Percentiles rank a stretch among this genome's conserved stretches.
Conservation (phyloP, 495 filamentous ascomycete genomes). For the Neurospora pannonica region DNA sequence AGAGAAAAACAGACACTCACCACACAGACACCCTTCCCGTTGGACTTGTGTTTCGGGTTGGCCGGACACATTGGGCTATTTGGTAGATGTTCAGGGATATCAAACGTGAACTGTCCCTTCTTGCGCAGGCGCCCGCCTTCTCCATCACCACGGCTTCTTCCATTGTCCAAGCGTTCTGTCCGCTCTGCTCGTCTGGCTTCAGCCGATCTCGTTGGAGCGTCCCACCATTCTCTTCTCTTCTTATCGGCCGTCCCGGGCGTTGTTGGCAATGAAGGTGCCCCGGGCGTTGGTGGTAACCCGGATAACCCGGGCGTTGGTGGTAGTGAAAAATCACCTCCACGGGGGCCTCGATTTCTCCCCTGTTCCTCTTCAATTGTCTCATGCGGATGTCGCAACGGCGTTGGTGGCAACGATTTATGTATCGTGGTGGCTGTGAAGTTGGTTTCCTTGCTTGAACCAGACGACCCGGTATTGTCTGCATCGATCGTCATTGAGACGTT, state of each 20-base stretch:
- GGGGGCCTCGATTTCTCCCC: background rate
- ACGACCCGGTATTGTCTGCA: background rate
- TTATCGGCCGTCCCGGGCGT: background rate
- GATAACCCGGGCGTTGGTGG: background rate
- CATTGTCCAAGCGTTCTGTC: background rate
- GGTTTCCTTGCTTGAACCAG: background rate
- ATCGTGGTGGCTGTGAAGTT: background rate
- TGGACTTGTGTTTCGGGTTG: constrained; percentile 41
- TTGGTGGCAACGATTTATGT: background rate
- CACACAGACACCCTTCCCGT: constrained; percentile 48
- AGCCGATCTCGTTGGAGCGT: constrained; percentile 1
- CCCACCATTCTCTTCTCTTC: constrained; percentile 13
- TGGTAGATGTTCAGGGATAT: constrained; percentile 56
- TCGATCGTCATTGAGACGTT: constrained; percentile 21
- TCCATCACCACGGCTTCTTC: background rate
- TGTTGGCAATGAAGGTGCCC: background rate
- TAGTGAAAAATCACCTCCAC: background rate
- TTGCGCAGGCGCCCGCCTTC: constrained; percentile 1
- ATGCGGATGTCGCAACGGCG: background rate
- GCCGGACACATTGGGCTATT: constrained; percentile 55
- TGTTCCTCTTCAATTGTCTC: background rate
- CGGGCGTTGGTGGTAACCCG: background rate
- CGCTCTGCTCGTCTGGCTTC: background rate
- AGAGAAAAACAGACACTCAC: constrained; percentile 6
- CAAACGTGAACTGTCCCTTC: constrained; percentile 35